phyloP scores from a whole-genome alignment of 192 early-diverging fungal species.

The Coemansia sp. region DNA sequence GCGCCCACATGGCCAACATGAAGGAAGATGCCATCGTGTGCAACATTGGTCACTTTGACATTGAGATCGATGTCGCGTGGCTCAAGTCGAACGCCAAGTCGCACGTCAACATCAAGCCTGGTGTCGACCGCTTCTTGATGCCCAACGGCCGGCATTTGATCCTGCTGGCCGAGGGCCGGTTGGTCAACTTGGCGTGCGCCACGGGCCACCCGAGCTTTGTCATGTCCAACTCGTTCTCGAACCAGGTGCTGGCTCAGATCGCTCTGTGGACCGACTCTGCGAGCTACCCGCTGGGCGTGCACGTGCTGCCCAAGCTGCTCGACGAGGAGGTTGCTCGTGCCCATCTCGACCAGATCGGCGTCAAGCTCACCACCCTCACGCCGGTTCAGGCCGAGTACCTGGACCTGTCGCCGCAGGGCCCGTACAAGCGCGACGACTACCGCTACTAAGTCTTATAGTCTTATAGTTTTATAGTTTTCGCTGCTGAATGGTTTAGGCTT shows the following conservation, averaged over 20 bases:
- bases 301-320: conserved; percentile 98
- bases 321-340: conserved; percentile 98
- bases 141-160: conserved; percentile 91
- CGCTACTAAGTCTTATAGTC: conserved; percentile 66
- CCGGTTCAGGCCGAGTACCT: conserved; percentile 79
- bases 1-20: conserved; percentile 89
- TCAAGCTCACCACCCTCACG: conserved; percentile 85
- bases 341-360: conserved; percentile 92
- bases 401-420: conserved; percentile 75
- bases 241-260: conserved; percentile 98
- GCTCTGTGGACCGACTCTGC: conserved; percentile 93
- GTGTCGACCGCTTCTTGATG: conserved; percentile 96
- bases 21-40: conserved; percentile 99
- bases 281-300: conserved; percentile 91
- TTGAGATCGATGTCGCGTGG: conserved; percentile 99
- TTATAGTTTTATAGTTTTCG: conserved; percentile 11
- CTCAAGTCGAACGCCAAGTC: conserved; percentile 88
- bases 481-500: neutral
- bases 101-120: conserved; percentile 96
- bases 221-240: conserved; percentile 99
- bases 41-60: conserved; percentile 99
- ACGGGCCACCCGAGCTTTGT: conserved; percentile 99
- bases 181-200: conserved; percentile 99
- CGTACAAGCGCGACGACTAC: conserved; percentile 98
- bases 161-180: conserved; percentile 97